These are phyloP conservation scores for Rubia yunnanensis DNA, from an alignment of 257 asterid species.

Conservation along the genomic window DNA sequence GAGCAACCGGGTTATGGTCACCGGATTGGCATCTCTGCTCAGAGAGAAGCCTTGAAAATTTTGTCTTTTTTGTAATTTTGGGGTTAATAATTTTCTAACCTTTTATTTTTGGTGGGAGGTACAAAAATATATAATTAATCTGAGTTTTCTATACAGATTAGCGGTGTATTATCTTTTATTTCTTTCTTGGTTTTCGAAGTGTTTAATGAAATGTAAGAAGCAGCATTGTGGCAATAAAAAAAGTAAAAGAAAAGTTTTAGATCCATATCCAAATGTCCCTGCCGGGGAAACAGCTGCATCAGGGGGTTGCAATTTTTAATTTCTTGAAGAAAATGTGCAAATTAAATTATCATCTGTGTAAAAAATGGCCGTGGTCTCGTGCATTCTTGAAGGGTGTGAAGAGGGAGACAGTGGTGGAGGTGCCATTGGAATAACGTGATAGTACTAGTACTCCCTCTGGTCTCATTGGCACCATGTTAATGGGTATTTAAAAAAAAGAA, in stretches of 20 bases:
- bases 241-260: not conserved
- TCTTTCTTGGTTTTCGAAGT: not conserved
- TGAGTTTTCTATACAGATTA: constrained; percentile 19
- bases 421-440: constrained; percentile 39
- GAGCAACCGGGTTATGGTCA: constrained; percentile 50
- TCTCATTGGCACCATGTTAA: too few relatives aligned
- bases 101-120: not conserved
- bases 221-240: constrained; percentile 22
- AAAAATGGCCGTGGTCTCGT: constrained; percentile 29
- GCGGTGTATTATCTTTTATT: constrained; percentile 10
- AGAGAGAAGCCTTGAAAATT: constrained; percentile 44
- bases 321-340: not conserved
- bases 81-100: constrained; percentile 21
- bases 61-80: constrained; percentile 22
- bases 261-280: constrained; percentile 32
- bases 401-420: constrained; percentile 8
- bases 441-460: constrained; percentile 17
- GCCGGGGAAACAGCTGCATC: constrained; percentile 15
- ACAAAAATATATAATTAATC: constrained; percentile 15
- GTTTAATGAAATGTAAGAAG: constrained; percentile 21
- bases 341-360: constrained; percentile 9
- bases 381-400: constrained; percentile 52
- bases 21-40: constrained; percentile 89
- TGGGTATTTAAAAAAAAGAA: too few relatives aligned
- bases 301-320: not conserved